Percentiles rank a stretch among this genome's conserved stretches.
Evolutionary conservation across 2,329 filamentous ascomycete species (phyloP).

Genomic region (Stachybotrys chartarum): DNA sequence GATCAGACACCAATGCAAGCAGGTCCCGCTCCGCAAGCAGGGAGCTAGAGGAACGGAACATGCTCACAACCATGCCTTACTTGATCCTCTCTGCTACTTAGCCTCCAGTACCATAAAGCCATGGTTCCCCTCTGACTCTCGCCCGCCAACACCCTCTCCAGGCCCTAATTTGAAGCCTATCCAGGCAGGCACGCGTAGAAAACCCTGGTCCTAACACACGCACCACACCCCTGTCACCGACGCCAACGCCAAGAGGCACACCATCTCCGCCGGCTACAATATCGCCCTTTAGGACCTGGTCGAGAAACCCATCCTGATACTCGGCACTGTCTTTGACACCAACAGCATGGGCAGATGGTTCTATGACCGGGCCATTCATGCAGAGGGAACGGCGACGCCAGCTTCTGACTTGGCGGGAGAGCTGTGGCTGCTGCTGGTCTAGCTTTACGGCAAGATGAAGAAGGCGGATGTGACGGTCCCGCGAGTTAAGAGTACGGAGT

Average conservation of each 20-base stretch:
- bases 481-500: slow-evolving; percentile 50
- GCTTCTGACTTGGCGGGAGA: slow-evolving; percentile 87
- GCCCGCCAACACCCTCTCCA: no score
- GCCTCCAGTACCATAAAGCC: no score
- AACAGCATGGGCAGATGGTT: slow-evolving; percentile 97
- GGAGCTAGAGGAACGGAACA: no score
- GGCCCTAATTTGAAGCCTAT: no score
- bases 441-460: slow-evolving; percentile 86
- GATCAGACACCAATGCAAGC: no score
- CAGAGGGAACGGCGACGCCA: slow-evolving; percentile 69
- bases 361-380: slow-evolving; percentile 95
- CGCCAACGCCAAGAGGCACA: slow-evolving; percentile 51
- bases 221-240: slow-evolving; percentile 35
- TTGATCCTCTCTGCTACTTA: no score
- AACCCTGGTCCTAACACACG: no score
- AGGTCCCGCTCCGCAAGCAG: no score
- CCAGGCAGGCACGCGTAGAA: no score
- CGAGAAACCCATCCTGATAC: slow-evolving; percentile 83
- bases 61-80: no score
- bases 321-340: slow-evolving; percentile 91
- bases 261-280: slow-evolving; percentile 80
- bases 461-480: slow-evolving; percentile 69
- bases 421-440: slow-evolving; percentile 86
- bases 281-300: slow-evolving; percentile 95
- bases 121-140: no score